Evolutionary conservation across 306 rosid genomes (phyloP), one percentile per base, ranked within the genome.

Genomic region (Dryas drummondii): DNA sequence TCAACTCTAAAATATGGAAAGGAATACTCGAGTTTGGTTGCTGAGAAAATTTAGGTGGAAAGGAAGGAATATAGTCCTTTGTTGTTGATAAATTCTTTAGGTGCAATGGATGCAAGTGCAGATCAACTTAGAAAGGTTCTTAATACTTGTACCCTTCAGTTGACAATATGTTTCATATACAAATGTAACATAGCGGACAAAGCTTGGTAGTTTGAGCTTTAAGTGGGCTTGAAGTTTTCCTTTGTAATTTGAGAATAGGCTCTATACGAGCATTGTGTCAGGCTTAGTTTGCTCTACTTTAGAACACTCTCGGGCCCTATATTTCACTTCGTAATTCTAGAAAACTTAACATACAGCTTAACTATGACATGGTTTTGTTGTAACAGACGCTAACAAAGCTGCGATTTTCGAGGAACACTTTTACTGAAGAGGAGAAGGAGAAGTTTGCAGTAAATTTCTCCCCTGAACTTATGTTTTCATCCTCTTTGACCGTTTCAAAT

Each of bases 331-430:
- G 2, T 66, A 15, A 32, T 65, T 48, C 27, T 79, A 42, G n/a
- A 60, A 54, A 57, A 19, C 13, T 41, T 19, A 16, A 47, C 52
- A 58, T 57, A 55, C 17, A 14, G 48, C 58, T 75, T 37, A 40
- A 66, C 47, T 26, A 1, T 78, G 68, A 81, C 54, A 50, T 73
- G 70, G 19, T 76, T 76, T 77, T 73, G 75, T 68, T 68, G 83
- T 79, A 32, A 53, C 81, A 94, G 98, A 91, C 98, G 5, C 82
- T 94, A 40, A 94, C 97, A n/a, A 94, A 94, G 96, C 83, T 94
- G 82, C 89, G 98, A 65, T 91, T 91, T 84, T 86, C 88, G 8
- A 86, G 98, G 71, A 85, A 90, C 76, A 73, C 74, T 75, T 88
- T 94, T 32, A 88, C 82, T 45, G 86, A 82, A 48, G 83, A 60